Conservation (phyloP, 441 rosid genomes). For the Gossypium lobatum region DNA sequence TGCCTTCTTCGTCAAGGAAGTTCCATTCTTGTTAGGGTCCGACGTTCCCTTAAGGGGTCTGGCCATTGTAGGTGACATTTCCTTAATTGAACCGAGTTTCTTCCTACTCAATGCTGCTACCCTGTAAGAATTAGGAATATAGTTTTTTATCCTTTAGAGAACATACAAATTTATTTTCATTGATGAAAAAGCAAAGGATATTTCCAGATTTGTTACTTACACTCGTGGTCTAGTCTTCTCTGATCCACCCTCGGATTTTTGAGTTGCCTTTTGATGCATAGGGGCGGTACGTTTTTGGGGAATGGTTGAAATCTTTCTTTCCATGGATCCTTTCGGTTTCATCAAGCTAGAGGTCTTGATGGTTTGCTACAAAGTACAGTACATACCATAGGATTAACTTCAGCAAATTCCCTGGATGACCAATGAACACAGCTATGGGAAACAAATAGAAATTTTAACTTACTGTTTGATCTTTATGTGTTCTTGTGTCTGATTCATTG, state of each 20-base stretch:
- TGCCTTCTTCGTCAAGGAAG: constrained; percentile 20
- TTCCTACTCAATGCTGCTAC: constrained; percentile 19
- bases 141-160: neutral
- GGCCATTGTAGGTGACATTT: constrained; percentile 19
- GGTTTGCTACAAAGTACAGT: constrained; percentile 17
- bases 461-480: constrained; percentile 23
- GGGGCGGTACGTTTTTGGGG: constrained; percentile 15
- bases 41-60: constrained; percentile 15
- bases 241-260: constrained; percentile 3
- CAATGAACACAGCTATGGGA: neutral
- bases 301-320: constrained; percentile 19
- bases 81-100: constrained; percentile 22
- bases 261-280: constrained; percentile 23
- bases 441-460: constrained; percentile 15
- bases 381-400: constrained; percentile 1
- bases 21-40: constrained; percentile 17
- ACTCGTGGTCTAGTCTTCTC: constrained; percentile 26
- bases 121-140: constrained; percentile 21
- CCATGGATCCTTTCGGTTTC: constrained; percentile 14
- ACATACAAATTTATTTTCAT: neutral
- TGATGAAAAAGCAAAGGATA: neutral
- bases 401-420: neutral
- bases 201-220: constrained; percentile 21
- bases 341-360: constrained; percentile 20
- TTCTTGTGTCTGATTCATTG: constrained; percentile 7